Percentiles rank a stretch among this genome's conserved stretches.
Evolutionary conservation across 208 protist genomes (phyloP).

Genomic region (Crithidia fasciculata): DNA sequence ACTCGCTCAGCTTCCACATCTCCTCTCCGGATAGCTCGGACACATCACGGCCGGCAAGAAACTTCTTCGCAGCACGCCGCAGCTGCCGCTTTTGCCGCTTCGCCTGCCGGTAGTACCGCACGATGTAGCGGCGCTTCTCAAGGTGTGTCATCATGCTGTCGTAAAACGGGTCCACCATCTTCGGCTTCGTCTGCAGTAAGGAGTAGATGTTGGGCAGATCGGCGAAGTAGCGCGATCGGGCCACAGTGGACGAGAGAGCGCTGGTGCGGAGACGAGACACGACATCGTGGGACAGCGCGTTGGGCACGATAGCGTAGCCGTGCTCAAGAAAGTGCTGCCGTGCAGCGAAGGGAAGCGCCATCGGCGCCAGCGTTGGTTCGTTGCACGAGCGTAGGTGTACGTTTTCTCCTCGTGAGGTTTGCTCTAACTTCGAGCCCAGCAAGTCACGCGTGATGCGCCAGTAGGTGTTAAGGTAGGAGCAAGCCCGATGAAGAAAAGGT

Average conservation of each 20-base stretch:
- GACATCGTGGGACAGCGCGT: conserved; percentile 36
- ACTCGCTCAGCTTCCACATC: conserved; percentile 73
- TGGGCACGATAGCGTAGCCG: conserved; percentile 79
- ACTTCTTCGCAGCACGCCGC: conserved; percentile 30
- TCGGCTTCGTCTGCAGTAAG: conserved; percentile 55
- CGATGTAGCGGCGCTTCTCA: conserved; percentile 62
- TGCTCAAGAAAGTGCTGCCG: conserved; percentile 79
- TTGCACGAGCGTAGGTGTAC: neutral
- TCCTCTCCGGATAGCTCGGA: conserved; percentile 70
- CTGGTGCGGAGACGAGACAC: conserved; percentile 46
- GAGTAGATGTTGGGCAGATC: conserved; percentile 75
- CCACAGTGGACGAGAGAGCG: conserved; percentile 51
- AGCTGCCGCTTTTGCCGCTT: conserved; percentile 42
- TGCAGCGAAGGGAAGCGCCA: conserved; percentile 47
- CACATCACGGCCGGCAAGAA: conserved; percentile 61
- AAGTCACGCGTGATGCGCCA: too few relatives aligned
- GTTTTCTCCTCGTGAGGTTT: conserved; percentile 20
- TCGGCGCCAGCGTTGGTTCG: too few relatives aligned
- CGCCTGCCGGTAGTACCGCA: conserved; percentile 53
- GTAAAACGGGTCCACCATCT: conserved; percentile 59
- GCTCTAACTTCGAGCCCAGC: neutral
- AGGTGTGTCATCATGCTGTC: conserved; percentile 52
- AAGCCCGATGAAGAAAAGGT: too few relatives aligned
- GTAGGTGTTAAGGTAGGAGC: too few relatives aligned
- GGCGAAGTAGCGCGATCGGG: conserved; percentile 56